Conservation (phyloP, 106 monocot species). For the Acorus gramineus region DNA sequence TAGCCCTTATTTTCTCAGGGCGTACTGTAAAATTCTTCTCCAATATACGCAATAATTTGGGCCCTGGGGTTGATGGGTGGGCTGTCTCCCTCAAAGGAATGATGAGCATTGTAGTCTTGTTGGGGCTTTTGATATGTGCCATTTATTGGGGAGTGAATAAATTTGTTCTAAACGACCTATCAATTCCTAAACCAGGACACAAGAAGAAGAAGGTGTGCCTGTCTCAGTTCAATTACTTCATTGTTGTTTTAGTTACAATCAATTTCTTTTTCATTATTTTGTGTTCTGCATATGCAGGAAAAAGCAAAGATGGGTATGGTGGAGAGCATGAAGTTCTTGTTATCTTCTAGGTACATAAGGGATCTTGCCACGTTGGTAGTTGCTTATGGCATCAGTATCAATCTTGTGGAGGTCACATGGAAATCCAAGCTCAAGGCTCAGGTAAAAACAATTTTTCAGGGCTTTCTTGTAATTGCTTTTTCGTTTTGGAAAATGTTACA, state of each 20-base stretch:
- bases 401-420: conserved; percentile 99
- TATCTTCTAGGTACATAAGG: conserved; percentile 84
- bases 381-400: conserved; percentile 97
- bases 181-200: conserved; percentile 53
- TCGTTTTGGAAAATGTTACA: neutral
- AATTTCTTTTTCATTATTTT: neutral
- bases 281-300: conserved; percentile 39
- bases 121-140: conserved; percentile 55
- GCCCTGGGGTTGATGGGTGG: conserved; percentile 96
- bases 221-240: neutral
- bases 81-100: conserved; percentile 87
- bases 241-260: neutral
- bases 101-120: conserved; percentile 91
- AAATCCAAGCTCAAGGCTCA: conserved; percentile 98
- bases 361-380: conserved; percentile 96
- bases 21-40: conserved; percentile 96
- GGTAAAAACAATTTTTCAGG: conserved; percentile 25
- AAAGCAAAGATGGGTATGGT: conserved; percentile 85
- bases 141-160: conserved; percentile 89
- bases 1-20: conserved; percentile 91
- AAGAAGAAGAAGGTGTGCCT: conserved; percentile 60
- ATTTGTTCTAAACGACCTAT: conserved; percentile 82
- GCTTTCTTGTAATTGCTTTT: neutral
- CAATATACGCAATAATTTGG: conserved; percentile 73
- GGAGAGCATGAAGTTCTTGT: conserved; percentile 83